Conservation (phyloP, 1,139 yeast species). For the Hanseniaspora sp. region DNA sequence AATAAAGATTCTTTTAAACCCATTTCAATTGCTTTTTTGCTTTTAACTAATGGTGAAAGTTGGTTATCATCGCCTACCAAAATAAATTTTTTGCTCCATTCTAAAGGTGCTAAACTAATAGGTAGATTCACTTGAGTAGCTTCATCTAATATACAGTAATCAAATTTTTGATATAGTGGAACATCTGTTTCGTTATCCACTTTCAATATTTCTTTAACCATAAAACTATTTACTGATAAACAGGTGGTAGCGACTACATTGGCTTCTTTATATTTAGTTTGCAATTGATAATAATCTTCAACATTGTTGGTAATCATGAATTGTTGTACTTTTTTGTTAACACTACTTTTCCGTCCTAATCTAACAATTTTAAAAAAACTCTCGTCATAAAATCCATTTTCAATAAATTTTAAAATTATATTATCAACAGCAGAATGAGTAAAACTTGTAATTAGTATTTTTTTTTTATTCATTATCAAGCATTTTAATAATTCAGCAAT, state of each 20-base stretch:
- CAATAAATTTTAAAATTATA: constrained; percentile 59
- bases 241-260: constrained; percentile 84
- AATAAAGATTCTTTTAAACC: constrained; percentile 78
- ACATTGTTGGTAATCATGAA: constrained; percentile 37
- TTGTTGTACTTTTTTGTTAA: constrained; percentile 42
- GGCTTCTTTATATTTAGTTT: constrained; percentile 41
- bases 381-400: constrained; percentile 38
- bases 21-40: constrained; percentile 41
- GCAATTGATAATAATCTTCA: constrained; percentile 38
- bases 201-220: constrained; percentile 32
- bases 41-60: constrained; percentile 71
- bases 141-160: constrained; percentile 89
- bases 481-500: constrained; percentile 62
- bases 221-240: constrained; percentile 58
- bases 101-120: constrained; percentile 73
- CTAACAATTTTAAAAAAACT: constrained; percentile 46
- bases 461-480: constrained; percentile 49
- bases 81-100: constrained; percentile 66
- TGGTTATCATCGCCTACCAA: constrained; percentile 94
- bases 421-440: constrained; percentile 97
- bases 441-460: constrained; percentile 70
- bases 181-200: background rate
- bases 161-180: constrained; percentile 47
- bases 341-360: constrained; percentile 36
- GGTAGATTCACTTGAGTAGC: constrained; percentile 95